phyloP scores from a whole-genome alignment of 352 stramenopile genomes.

The Globisporangium paddicum region DNA sequence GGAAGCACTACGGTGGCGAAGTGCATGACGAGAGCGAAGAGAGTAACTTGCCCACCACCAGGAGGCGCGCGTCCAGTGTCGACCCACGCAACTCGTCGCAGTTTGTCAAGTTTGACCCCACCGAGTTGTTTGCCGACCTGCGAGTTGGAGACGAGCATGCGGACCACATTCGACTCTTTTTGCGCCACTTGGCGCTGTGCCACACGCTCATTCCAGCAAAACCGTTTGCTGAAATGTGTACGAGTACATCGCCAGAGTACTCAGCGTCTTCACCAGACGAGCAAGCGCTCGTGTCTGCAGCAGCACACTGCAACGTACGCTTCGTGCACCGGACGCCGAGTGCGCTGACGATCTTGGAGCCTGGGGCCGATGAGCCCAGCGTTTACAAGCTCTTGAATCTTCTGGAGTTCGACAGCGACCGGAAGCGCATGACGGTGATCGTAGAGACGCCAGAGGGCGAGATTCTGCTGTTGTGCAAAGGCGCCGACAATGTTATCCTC shows the following conservation, averaged over 20 bases:
- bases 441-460: conserved; percentile 65
- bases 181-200: conserved; percentile 75
- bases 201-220: conserved; percentile 79
- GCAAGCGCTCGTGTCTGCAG: conserved; percentile 69
- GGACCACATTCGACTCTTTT: conserved; percentile 46
- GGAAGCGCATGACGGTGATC: conserved; percentile 98
- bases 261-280: conserved; percentile 82
- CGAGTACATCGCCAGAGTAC: conserved; percentile 67
- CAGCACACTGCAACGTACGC: conserved; percentile 70
- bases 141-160: conserved; percentile 29
- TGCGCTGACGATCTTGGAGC: conserved; percentile 50
- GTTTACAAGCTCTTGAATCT: conserved; percentile 91
- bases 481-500: conserved; percentile 79
- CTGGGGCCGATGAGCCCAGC: conserved; percentile 22
- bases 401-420: conserved; percentile 96
- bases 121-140: conserved; percentile 58
- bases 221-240: conserved; percentile 64
- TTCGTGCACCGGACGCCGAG: conserved; percentile 71
- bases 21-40: conserved; percentile 49
- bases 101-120: conserved; percentile 73
- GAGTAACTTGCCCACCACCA: neutral
- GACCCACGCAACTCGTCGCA: conserved; percentile 3
- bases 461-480: conserved; percentile 73
- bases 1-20: conserved; percentile 88
- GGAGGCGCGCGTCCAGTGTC: neutral